These are phyloP conservation scores for Lolium perenne DNA, from an alignment of 176 grass and related monocot genomes.

Conservation along the genomic window DNA sequence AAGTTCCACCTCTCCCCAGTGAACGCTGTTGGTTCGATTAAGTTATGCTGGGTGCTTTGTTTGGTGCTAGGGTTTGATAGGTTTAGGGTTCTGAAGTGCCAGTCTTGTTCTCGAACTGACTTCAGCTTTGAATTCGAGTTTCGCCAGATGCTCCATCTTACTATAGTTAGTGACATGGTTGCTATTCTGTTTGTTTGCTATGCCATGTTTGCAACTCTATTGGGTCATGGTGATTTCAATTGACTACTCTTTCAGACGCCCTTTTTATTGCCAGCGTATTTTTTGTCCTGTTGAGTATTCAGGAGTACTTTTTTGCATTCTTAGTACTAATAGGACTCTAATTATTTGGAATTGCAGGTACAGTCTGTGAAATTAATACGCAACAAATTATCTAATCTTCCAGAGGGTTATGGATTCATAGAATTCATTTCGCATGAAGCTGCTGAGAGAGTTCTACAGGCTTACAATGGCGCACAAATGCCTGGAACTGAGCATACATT, in stretches of 20 bases:
- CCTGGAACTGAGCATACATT: constrained; percentile 96
- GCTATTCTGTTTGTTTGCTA: background rate
- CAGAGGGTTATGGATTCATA: constrained; percentile 98
- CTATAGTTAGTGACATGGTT: too few species aligned
- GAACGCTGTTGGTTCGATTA: too few species aligned
- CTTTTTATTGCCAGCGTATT: background rate
- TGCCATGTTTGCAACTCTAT: background rate
- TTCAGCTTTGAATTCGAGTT: background rate
- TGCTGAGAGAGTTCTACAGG: constrained; percentile 85
- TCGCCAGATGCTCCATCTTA: background rate
- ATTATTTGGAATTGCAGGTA: constrained; percentile 61
- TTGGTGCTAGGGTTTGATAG: background rate
- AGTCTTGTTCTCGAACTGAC: background rate
- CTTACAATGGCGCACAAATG: constrained; percentile 94
- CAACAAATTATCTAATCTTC: constrained; percentile 87
- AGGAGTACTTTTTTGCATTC: background rate
- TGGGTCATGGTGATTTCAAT: constrained; percentile 22
- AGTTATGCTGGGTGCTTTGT: background rate
- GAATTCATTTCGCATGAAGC: constrained; percentile 94
- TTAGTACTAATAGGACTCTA: constrained; percentile 33
- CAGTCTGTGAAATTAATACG: constrained; percentile 92
- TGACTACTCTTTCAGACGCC: background rate
- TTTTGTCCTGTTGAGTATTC: constrained; percentile 20
- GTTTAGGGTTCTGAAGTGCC: constrained; percentile 33
- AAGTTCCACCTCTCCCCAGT: too few species aligned